Evolutionary conservation across 768 basidiomycete species (phyloP).

Genomic region (Lenzites betulinus): DNA sequence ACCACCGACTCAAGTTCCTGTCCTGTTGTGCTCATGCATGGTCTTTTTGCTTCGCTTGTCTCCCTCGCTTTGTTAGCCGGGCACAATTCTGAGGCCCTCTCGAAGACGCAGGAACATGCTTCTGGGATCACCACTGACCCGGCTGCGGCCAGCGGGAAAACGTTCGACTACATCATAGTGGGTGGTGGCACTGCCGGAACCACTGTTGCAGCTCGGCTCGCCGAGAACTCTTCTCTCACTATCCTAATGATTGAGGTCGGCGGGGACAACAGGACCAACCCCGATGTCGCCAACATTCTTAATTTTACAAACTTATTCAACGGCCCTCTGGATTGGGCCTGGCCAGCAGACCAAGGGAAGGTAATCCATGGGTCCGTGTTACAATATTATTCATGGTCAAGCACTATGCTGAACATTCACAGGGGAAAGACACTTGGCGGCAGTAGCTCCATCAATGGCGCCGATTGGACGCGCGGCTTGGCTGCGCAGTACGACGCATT

Average conservation of each 20-base stretch:
- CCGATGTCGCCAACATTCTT: conserved; percentile 48
- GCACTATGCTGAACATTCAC: background rate
- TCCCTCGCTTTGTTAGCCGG: no score
- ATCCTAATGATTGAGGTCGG: conserved; percentile 16
- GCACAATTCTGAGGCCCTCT: no score
- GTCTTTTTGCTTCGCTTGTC: no score
- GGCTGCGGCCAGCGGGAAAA: background rate
- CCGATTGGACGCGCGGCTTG: conserved; percentile 31
- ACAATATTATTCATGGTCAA: background rate
- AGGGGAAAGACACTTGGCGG: conserved; percentile 49
- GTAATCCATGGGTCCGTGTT: conserved; percentile 35
- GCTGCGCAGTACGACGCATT: no score
- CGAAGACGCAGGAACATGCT: background rate
- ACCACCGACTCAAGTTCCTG: no score
- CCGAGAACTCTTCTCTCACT: conserved; percentile 9
- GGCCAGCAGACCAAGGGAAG: conserved; percentile 27
- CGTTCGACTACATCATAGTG: conserved; percentile 22
- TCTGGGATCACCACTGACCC: conserved; percentile 8
- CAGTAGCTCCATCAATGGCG: conserved; percentile 32
- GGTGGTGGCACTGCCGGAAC: conserved; percentile 10
- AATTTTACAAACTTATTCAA: conserved; percentile 44
- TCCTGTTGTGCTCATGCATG: no score
- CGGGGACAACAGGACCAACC: conserved; percentile 45
- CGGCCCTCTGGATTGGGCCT: conserved; percentile 40
- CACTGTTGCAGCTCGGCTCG: conserved; percentile 16